phyloP scores from a whole-genome alignment of 2,329 filamentous ascomycete species.

The Chaetomiaceae sp. region DNA sequence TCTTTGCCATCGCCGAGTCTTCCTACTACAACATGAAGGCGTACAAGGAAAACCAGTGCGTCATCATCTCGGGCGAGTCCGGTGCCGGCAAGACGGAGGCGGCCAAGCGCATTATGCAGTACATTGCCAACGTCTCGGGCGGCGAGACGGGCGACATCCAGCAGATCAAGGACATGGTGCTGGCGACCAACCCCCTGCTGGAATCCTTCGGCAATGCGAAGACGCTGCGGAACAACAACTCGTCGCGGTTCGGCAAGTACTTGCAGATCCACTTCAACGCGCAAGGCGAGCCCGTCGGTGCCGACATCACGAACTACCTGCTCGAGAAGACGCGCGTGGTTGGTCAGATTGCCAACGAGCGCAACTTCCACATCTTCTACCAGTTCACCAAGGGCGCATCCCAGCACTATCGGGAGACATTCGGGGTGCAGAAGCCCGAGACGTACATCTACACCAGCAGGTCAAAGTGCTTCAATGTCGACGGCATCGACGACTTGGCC shows the following conservation, averaged over 20 bases:
- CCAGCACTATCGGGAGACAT: conserved; percentile 77
- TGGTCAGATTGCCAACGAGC: conserved; percentile 88
- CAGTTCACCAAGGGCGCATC: conserved; percentile 95
- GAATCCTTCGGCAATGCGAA: conserved; percentile 99
- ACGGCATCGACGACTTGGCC: conserved; percentile 83
- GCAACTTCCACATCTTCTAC: conserved; percentile 99
- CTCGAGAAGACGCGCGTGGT: conserved; percentile 94
- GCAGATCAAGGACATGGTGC: conserved; percentile 98
- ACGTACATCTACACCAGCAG: conserved; percentile 90
- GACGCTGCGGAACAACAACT: conserved; percentile 97
- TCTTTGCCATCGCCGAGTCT: conserved; percentile 94
- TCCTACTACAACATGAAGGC: conserved; percentile 99
- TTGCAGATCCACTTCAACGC: conserved; percentile 93
- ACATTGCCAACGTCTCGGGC: conserved; percentile 94
- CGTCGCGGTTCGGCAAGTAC: conserved; percentile 96
- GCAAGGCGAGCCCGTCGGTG: conserved; percentile 86
- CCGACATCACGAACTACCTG: conserved; percentile 97
- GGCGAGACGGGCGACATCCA: conserved; percentile 81
- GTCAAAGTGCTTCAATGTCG: conserved; percentile 91
- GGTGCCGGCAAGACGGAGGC: conserved; percentile 98
- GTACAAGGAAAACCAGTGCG: conserved; percentile 97
- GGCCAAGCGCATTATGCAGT: conserved; percentile 98
- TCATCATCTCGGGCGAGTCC: conserved; percentile 98
- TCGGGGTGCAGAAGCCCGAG: conserved; percentile 84
- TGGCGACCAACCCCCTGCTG: conserved; percentile 92